phyloP scores from a whole-genome alignment of 306 rosid genomes.

The Glycyrrhiza uralensis region DNA sequence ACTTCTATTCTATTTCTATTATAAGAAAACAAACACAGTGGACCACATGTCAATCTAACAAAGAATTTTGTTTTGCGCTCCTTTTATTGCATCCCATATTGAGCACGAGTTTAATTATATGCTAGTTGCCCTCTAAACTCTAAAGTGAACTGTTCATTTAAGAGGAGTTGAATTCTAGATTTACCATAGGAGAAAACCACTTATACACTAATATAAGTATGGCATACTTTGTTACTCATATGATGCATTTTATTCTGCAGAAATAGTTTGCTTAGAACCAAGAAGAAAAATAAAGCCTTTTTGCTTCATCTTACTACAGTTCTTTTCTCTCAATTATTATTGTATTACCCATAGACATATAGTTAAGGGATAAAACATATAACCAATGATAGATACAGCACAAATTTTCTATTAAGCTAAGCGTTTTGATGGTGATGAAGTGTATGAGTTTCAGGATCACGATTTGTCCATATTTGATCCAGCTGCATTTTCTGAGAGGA shows the following conservation, averaged over 20 bases:
- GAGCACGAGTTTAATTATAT: too few species aligned
- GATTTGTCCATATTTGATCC: constrained; percentile 35
- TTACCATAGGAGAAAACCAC: too few species aligned
- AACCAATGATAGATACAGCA: constrained; percentile 13
- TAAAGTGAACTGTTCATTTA: too few species aligned
- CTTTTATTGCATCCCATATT: too few species aligned
- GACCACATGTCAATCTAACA: too few species aligned
- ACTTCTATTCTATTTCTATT: too few species aligned
- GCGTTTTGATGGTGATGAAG: constrained; percentile 18
- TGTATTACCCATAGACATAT: not conserved
- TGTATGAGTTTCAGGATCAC: constrained; percentile 17
- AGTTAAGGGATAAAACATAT: constrained; percentile 14
- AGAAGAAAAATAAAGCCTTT: not conserved
- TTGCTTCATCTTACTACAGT: not conserved
- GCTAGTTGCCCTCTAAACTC: too few species aligned
- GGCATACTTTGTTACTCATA: too few species aligned
- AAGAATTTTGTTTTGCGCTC: too few species aligned
- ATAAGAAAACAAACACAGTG: too few species aligned
- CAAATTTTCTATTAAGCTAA: not conserved
- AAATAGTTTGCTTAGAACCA: constrained; percentile 3
- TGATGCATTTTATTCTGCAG: not conserved
- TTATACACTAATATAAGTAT: too few species aligned
- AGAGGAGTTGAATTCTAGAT: too few species aligned
- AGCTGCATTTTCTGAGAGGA: constrained; percentile 23
- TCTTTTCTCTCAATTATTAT: not conserved